Evolutionary conservation across 2,329 filamentous ascomycete species (phyloP).

Genomic region (Aaosphaeria pasadenensis): DNA sequence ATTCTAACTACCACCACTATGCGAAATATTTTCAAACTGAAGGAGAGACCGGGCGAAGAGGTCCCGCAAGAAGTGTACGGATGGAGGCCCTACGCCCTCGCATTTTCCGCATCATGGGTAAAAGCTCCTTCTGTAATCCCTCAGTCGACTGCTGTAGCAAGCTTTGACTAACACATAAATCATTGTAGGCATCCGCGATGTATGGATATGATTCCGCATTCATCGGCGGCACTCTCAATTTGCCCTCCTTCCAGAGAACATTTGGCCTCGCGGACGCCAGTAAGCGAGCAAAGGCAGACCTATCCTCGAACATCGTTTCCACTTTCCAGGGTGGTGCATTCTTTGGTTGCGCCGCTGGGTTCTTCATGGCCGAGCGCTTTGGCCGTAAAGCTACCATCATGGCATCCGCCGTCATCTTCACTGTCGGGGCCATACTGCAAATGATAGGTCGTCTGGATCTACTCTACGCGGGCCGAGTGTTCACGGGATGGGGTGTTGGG

Average conservation of each 20-base stretch:
- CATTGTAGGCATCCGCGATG: neutral
- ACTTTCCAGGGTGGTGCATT: conserved; percentile 77
- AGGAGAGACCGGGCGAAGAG: neutral
- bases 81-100: neutral
- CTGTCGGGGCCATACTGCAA: conserved; percentile 60
- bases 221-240: conserved; percentile 68
- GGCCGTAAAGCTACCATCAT: conserved; percentile 63
- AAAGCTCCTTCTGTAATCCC: neutral
- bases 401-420: conserved; percentile 59
- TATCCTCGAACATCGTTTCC: conserved; percentile 71
- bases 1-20: neutral
- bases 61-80: conserved; percentile 12
- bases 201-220: conserved; percentile 63
- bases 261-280: conserved; percentile 59
- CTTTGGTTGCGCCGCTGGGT: conserved; percentile 70
- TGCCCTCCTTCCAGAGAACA: conserved; percentile 63
- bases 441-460: conserved; percentile 65
- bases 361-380: conserved; percentile 60
- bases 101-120: neutral
- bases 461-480: conserved; percentile 50
- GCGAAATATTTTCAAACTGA: neutral
- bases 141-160: neutral
- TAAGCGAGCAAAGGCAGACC: conserved; percentile 46
- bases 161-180: too few relatives aligned
- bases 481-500: conserved; percentile 54